phyloP scores from a whole-genome alignment of 2,329 filamentous ascomycete species.

The Microcera coccophila region DNA sequence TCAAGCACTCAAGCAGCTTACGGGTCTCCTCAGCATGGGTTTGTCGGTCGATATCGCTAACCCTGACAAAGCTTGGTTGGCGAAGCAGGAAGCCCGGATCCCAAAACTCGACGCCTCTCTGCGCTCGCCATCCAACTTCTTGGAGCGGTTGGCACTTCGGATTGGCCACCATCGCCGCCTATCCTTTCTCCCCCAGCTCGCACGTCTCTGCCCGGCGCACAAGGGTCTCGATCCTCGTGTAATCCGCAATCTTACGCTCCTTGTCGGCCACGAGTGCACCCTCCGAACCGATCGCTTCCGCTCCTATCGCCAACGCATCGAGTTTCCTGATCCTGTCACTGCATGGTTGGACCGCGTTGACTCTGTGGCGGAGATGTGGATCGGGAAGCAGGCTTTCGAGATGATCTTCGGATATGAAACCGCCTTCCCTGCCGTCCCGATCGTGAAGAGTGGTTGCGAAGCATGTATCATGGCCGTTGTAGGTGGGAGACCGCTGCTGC shows the following conservation, averaged over 20 bases:
- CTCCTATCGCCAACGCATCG: constrained; percentile 13
- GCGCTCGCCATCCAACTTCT: constrained; percentile 25
- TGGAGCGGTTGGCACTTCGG: constrained; percentile 32
- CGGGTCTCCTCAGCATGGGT: constrained; percentile 36
- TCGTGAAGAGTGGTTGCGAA: constrained; percentile 41
- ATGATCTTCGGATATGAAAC: constrained; percentile 33
- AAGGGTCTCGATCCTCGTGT: constrained; percentile 39
- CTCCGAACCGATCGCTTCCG: constrained; percentile 29
- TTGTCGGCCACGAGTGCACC: constrained; percentile 41
- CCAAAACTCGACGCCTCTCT: constrained; percentile 21
- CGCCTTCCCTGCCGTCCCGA: constrained; percentile 17
- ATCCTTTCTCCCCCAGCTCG: constrained; percentile 24
- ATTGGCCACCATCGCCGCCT: constrained; percentile 22
- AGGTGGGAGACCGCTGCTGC: constrained; percentile 39
- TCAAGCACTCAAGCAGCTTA: constrained; percentile 31
- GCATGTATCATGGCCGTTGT: constrained; percentile 51
- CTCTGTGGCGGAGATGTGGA: constrained; percentile 35
- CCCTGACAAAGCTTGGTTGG: constrained; percentile 36
- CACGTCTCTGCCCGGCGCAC: constrained; percentile 42
- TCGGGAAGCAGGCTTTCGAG: constrained; percentile 34
- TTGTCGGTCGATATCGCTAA: constrained; percentile 14
- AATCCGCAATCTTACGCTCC: constrained; percentile 42
- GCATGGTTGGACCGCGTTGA: constrained; percentile 29
- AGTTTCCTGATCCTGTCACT: constrained; percentile 6
- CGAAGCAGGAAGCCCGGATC: constrained; percentile 29